Percentiles rank a stretch among this genome's conserved stretches.
Evolutionary conservation across 805 yeast genomes (phyloP).

Genomic region (Saccharomycopsis sp.): DNA sequence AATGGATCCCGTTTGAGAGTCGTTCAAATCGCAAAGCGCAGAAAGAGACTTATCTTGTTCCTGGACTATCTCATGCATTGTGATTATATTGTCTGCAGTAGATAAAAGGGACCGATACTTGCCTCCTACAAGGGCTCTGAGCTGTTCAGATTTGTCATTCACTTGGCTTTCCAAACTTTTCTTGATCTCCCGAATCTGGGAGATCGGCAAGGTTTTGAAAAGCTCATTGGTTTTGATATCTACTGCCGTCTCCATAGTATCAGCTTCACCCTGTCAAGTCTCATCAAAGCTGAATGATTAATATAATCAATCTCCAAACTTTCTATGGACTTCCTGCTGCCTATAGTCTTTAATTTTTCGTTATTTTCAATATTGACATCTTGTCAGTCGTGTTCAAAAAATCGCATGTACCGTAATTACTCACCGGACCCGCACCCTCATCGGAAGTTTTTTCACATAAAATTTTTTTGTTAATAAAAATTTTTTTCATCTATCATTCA

Average conservation of each 20-base stretch:
- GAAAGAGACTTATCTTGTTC: conserved; percentile 14
- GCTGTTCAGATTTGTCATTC: conserved; percentile 13
- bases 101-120: conserved; percentile 18
- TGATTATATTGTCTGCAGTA: conserved; percentile 20
- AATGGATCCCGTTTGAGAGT: not conserved
- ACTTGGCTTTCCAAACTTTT: conserved; percentile 10
- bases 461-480: too few relatives aligned
- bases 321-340: too few relatives aligned
- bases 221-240: conserved; percentile 9
- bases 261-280: not conserved
- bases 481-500: not conserved
- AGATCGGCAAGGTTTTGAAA: conserved; percentile 9
- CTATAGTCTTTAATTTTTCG: too few relatives aligned
- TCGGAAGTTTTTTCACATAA: not conserved
- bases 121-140: conserved; percentile 4
- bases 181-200: conserved; percentile 18
- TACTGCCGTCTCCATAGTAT: not conserved
- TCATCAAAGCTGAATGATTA: too few relatives aligned
- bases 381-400: not conserved
- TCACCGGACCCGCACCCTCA: not conserved
- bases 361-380: too few relatives aligned
- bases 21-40: conserved; percentile 11
- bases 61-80: conserved; percentile 15
- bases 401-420: not conserved
- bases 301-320: too few relatives aligned